These are phyloP conservation scores for Teratosphaeria pseudoeucalypti DNA, from an alignment of 2,329 filamentous ascomycete species.

Conservation along the genomic window DNA sequence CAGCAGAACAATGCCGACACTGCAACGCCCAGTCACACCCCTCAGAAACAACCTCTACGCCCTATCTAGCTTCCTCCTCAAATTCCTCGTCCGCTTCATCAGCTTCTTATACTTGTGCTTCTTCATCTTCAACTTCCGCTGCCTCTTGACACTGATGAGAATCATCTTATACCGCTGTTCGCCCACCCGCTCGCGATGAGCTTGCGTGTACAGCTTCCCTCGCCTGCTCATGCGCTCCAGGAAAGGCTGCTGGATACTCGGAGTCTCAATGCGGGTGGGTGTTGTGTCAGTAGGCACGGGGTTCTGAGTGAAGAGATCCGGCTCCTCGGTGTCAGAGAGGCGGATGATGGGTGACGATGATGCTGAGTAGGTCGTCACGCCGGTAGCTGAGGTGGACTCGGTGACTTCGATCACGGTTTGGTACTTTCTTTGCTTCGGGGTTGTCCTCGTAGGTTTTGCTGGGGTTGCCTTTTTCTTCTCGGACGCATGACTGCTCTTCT, in stretches of 20 bases:
- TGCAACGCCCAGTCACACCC: background rate
- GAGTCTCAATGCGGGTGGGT: conserved; percentile 2
- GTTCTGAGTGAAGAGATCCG: background rate
- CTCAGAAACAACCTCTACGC: conserved; percentile 6
- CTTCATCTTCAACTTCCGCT: conserved; percentile 97
- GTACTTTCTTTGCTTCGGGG: conserved; percentile 23
- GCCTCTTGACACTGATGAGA: conserved; percentile 82
- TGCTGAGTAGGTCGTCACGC: conserved; percentile 42
- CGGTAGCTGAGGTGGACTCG: conserved; percentile 42
- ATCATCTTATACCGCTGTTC: conserved; percentile 45
- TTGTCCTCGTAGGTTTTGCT: background rate
- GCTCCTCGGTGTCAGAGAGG: conserved; percentile 21
- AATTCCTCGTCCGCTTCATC: conserved; percentile 79
- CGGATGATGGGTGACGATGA: conserved; percentile 40
- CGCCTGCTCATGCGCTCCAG: conserved; percentile 60
- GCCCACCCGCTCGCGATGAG: conserved; percentile 7
- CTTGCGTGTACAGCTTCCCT: conserved; percentile 42
- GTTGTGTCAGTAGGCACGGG: background rate
- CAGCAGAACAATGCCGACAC: background rate
- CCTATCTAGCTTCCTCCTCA: conserved; percentile 66
- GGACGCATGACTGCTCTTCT: conserved; percentile 3
- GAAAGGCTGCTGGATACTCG: conserved; percentile 39
- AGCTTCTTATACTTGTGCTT: conserved; percentile 99
- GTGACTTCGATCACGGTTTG: conserved; percentile 42
- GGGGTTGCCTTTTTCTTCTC: conserved; percentile 7